Evolutionary conservation across 495 filamentous ascomycete species (phyloP), one percentile per base, ranked within the genome.

Genomic region (Neurospora tetraspora): DNA sequence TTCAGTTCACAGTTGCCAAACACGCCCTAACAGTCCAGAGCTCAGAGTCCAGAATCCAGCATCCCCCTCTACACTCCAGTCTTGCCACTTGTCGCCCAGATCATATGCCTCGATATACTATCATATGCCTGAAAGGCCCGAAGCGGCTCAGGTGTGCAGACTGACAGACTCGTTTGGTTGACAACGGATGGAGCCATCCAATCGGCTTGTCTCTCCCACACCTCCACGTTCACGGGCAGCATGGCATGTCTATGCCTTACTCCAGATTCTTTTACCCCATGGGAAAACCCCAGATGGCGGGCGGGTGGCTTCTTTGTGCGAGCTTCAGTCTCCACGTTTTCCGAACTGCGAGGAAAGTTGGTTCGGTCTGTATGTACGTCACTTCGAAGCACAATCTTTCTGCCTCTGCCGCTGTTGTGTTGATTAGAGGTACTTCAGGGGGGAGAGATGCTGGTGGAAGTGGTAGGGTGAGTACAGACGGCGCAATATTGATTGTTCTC

Each of bases 121-220:
- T 70, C 37, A 70, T 75, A 76, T 74, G 71, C 69, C 70, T 71
- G 72, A 71, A 76, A 78, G 75, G 73, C 70, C 77, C 75, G 75
- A 74, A 73, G 73, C 69, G 72, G 71, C 45, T 71, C 34, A 71
- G 47, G 0, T 34, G 31, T 34, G 31, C 27, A 36, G 23, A 45
- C 5, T 37, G 5, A 47, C 37, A 20, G 47, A 39, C 5, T 12
- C 5, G 37, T 2, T 10, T 27, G 20, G 45, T 11, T 59, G 47
- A 59, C 47, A 59, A 7, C 47, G 5, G 47, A 59, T 31, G 23
- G 31, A 8, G 18, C 16, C 39, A 16, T 1, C 69, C 73, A 75
- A 73, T 73, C 39, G 34, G 31, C n/a, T 61, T 5, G 20, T 10
- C 12, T 37, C 70, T 20, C n/a, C 39, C 20, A 31, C 20, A 38